These are phyloP conservation scores for Aeminium ludgeri DNA, from an alignment of 495 filamentous ascomycete species.

Conservation along the genomic window DNA sequence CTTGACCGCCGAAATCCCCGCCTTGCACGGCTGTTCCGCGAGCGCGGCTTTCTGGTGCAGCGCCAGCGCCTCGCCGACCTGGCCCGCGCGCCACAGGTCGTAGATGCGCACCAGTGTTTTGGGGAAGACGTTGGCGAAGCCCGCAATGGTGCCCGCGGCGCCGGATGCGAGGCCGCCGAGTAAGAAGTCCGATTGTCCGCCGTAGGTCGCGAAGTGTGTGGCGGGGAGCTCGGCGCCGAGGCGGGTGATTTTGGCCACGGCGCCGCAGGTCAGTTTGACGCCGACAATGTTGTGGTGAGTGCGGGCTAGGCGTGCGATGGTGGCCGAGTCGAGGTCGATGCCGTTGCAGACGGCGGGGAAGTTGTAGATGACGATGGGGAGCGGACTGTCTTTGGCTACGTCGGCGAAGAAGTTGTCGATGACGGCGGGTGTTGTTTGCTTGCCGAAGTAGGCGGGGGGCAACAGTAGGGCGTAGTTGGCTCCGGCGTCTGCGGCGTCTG, in stretches of 20 bases:
- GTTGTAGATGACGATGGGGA: conserved; percentile 30
- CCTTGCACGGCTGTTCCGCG: conserved; percentile 39
- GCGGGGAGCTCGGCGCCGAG: conserved; percentile 35
- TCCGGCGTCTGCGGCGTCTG: conserved; percentile 38
- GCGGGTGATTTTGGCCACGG: conserved; percentile 46
- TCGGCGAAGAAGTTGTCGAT: conserved; percentile 43
- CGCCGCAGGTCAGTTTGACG: conserved; percentile 52
- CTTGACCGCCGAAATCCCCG: conserved; percentile 44
- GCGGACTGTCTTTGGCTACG: conserved; percentile 31
- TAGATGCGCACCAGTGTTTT: conserved; percentile 36
- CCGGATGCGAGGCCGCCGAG: conserved; percentile 42
- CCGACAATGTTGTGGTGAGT: conserved; percentile 38
- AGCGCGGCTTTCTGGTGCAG: conserved; percentile 35
- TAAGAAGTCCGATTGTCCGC: conserved; percentile 53
- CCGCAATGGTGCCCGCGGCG: conserved; percentile 44
- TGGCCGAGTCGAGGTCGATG: conserved; percentile 46
- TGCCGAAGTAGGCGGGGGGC: conserved; percentile 46
- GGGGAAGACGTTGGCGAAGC: conserved; percentile 49
- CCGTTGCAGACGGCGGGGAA: conserved; percentile 57
- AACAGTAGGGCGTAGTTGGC: conserved; percentile 43
- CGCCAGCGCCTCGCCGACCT: conserved; percentile 33
- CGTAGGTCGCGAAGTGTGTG: conserved; percentile 43
- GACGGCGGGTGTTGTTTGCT: conserved; percentile 37
- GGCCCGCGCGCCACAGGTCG: conserved; percentile 32
- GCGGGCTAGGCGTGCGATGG: conserved; percentile 35